These are phyloP conservation scores for Papiliotrema nemorosa DNA, from an alignment of 1,284 basidiomycete species.

Conservation along the genomic window DNA sequence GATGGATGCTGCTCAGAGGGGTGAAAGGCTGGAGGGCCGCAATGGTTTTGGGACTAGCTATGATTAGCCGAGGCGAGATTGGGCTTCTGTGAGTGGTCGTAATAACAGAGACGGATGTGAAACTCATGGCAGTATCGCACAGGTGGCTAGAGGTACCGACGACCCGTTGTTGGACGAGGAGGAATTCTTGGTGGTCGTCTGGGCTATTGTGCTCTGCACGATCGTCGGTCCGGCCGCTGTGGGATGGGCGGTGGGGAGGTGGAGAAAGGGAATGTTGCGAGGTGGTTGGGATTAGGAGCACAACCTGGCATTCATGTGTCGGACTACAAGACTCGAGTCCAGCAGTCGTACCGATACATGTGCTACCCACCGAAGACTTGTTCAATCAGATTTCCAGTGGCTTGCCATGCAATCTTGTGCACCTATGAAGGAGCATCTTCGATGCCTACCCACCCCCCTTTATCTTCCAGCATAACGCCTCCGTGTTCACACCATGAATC, in stretches of 20 bases:
- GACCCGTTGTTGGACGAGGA: slow-evolving; percentile 47
- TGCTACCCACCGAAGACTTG: too few species aligned
- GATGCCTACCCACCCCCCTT: slow-evolving; percentile 18
- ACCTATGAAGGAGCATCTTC: slow-evolving; percentile 7
- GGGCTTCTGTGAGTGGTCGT: slow-evolving; percentile 51
- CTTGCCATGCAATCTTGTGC: too few species aligned
- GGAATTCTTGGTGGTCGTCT: slow-evolving; percentile 52
- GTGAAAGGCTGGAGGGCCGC: slow-evolving; percentile 16
- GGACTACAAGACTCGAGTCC: too few species aligned
- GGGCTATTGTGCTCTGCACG: slow-evolving; percentile 57
- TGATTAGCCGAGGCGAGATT: slow-evolving; percentile 58
- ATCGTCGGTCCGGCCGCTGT: slow-evolving; percentile 53
- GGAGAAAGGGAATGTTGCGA: slow-evolving; percentile 33
- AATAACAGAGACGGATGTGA: slow-evolving; percentile 1
- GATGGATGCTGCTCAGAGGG: slow-evolving; percentile 41
- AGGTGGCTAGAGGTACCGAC: slow-evolving; percentile 27
- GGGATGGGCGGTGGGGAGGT: slow-evolving; percentile 46
- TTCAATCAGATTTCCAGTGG: too few species aligned
- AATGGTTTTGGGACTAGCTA: slow-evolving; percentile 51
- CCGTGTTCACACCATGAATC: slow-evolving; percentile 28
- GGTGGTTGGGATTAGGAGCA: slow-evolving; percentile 40
- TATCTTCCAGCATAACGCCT: slow-evolving; percentile 25
- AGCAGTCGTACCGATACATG: too few species aligned
- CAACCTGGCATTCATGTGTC: too few species aligned
- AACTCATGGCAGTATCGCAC: slow-evolving; percentile 21